phyloP scores from a whole-genome alignment of 352 stramenopile genomes.

The Blastocystis hominis region DNA sequence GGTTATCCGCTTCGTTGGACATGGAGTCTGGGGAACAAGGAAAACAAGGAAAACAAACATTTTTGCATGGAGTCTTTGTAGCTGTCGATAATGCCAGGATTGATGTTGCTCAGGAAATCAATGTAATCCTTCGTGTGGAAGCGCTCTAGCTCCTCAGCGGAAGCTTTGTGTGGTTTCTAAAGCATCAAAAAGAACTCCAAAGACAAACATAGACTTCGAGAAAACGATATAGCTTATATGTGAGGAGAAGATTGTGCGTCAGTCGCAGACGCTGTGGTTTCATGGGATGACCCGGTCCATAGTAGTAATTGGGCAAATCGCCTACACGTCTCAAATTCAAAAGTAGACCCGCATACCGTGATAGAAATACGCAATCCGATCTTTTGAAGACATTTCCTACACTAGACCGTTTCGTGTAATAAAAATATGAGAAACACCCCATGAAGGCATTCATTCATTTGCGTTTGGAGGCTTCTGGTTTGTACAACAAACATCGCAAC shows the following conservation, averaged over 20 bases:
- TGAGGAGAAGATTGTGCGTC: conserved; percentile 91
- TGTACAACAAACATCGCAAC: neutral
- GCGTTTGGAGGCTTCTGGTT: neutral
- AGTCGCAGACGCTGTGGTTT: conserved; percentile 85
- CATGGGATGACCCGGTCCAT: conserved; percentile 84
- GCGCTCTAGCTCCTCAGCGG: conserved; percentile 80
- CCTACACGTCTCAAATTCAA: conserved; percentile 63
- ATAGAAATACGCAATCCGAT: conserved; percentile 52
- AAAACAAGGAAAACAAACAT: neutral
- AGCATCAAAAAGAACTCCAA: neutral
- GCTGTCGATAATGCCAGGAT: conserved; percentile 86
- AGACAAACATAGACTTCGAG: conserved; percentile 89
- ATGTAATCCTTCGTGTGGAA: conserved; percentile 97
- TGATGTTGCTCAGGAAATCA: conserved; percentile 87
- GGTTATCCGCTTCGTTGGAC: conserved; percentile 74
- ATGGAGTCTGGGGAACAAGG: neutral
- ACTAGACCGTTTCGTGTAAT: conserved; percentile 81
- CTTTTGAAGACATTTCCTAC: conserved; percentile 70
- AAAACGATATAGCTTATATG: conserved; percentile 93
- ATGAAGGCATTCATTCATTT: neutral
- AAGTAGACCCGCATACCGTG: conserved; percentile 62
- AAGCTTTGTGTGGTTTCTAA: conserved; percentile 69
- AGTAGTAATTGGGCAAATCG: conserved; percentile 91
- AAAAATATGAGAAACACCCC: conserved; percentile 1
- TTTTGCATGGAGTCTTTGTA: conserved; percentile 65